Conservation (phyloP, 306 rosid genomes). For the Abrus precatorius region DNA sequence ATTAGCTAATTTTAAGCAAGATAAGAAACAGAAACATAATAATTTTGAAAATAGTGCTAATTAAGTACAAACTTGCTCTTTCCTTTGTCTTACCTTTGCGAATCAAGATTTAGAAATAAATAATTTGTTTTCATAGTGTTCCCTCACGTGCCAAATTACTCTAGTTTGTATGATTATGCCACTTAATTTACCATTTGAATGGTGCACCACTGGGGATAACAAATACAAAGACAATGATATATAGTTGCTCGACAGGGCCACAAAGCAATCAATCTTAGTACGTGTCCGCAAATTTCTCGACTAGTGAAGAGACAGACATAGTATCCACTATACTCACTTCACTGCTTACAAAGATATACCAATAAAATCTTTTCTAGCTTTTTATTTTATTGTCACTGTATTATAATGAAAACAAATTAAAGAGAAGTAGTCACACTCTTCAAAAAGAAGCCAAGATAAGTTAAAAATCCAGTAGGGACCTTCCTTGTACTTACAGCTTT, state of each 20-base stretch:
- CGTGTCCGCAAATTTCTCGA: slow-evolving; percentile 45
- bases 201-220: slow-evolving; percentile 39
- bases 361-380: slow-evolving; percentile 8
- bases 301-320: slow-evolving; percentile 20
- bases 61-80: slow-evolving; percentile 25
- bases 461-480: background rate
- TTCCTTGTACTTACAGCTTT: background rate
- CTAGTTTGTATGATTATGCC: background rate
- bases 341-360: background rate
- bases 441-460: slow-evolving; percentile 27
- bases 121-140: slow-evolving; percentile 6
- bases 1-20: background rate
- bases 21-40: slow-evolving; percentile 24
- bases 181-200: slow-evolving; percentile 17
- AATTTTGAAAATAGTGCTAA: slow-evolving; percentile 10
- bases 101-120: slow-evolving; percentile 22
- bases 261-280: slow-evolving; percentile 42
- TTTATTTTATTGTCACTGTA: slow-evolving; percentile 34
- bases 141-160: slow-evolving; percentile 17
- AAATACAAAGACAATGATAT: slow-evolving; percentile 23
- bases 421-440: background rate
- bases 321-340: slow-evolving; percentile 22
- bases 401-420: slow-evolving; percentile 26
- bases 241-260: slow-evolving; percentile 42
- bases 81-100: slow-evolving; percentile 4